Evolutionary conservation across 768 basidiomycete genomes (phyloP), one percentile per base, ranked within the genome.

Genomic region (Crucibulum laeve): DNA sequence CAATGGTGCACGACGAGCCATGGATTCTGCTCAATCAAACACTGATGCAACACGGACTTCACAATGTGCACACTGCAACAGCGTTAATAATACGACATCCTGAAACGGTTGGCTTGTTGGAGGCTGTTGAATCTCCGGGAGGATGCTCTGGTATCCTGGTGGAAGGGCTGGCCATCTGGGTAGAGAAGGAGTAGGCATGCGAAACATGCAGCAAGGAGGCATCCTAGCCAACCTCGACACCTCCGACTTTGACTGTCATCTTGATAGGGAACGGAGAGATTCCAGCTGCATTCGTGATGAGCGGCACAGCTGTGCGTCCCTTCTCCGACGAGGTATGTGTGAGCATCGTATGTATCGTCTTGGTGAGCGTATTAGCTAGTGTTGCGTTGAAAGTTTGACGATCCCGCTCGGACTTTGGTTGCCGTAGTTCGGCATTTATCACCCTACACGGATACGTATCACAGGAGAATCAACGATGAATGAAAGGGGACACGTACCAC

Each of bases 251-350:
- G 38, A 89, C 86, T 4, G 62, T 55, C 26, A 91, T 78, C 47
- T 78, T 77, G 26, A 88, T 73, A 1, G 89, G 89, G 53, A 91
- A 91, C 0, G 89, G 89, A 0, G 88, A 90, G 33, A 91, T 86
- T 4, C 80, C 81, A 22, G 71, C 63, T 3, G 81, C 79, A 45
- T 86, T 80, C n/a, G 84, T 87, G 44, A 91, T 91, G 4, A 80
- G 75, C 3, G 89, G 89, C 5, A 91, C 89, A 0, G 76, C 82
- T 0, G 75, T 69, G 3, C 89, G 77, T 3, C 90, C 90, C 8
- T 70, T 67, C 54, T 88, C 88, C 1, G 88, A 90, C 0, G 88
- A 84, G 0, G 88, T 87, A 53, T 91, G 80, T 1, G 69, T 77
- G 15, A 90, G 71, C 75, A 91, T 88, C 23, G 76, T 79, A 21